These are phyloP conservation scores for Raphanus raphanistrum DNA, from an alignment of 345 rosid species.

Conservation along the genomic window DNA sequence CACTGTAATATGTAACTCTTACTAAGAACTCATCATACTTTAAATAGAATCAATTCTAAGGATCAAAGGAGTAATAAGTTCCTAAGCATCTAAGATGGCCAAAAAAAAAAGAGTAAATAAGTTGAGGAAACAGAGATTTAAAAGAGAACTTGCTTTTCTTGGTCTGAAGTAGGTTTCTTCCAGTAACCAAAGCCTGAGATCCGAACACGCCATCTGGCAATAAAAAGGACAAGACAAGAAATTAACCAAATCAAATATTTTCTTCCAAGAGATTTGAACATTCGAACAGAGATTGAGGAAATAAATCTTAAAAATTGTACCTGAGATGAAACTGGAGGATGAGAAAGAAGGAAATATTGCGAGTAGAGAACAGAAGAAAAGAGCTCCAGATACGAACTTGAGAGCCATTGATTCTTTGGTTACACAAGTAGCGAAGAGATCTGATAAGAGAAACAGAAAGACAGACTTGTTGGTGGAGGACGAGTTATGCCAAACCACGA, in stretches of 20 bases:
- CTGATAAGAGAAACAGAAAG: conserved; percentile 5
- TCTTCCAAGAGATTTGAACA: not conserved
- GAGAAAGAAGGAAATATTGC: conserved; percentile 35
- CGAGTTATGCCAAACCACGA: not conserved
- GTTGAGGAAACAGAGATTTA: conserved; percentile 1
- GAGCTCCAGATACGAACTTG: conserved; percentile 18
- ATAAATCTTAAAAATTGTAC: conserved; percentile 24
- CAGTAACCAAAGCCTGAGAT: conserved; percentile 45
- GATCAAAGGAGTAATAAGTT: not conserved
- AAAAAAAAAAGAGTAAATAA: not conserved
- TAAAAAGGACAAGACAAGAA: not conserved
- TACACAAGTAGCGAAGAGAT: conserved; percentile 23
- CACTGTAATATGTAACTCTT: not conserved
- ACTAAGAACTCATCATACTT: not conserved
- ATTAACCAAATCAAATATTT: not conserved
- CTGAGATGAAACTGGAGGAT: conserved; percentile 55
- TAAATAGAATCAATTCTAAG: not conserved
- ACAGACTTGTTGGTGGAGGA: not conserved
- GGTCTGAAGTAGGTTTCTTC: conserved; percentile 76
- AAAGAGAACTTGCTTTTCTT: conserved; percentile 46
- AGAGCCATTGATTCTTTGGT: conserved; percentile 39
- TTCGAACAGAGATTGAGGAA: not conserved
- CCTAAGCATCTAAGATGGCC: no score
- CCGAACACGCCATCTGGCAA: conserved; percentile 46
- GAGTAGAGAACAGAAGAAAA: conserved; percentile 39